Evolutionary conservation across 2,329 filamentous ascomycete genomes (phyloP), one percentile per base, ranked within the genome.

Genomic region (Pseudocercospora eumusae): DNA sequence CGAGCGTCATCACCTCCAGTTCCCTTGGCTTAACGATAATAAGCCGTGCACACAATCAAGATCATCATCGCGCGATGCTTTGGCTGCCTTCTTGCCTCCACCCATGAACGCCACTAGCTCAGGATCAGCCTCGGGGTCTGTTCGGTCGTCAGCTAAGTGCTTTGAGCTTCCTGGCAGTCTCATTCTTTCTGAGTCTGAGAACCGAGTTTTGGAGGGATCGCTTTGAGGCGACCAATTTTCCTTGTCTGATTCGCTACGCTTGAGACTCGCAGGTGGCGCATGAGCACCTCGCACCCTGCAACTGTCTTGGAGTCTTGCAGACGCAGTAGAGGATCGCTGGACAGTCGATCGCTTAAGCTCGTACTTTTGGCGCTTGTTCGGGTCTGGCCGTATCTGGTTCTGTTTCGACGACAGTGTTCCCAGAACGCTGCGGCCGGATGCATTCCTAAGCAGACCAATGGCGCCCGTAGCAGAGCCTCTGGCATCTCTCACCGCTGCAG

Each of bases 21-120:
- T 91, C n/a, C 93, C 93, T 77, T 96, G 91, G 71, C 92, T 96
- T 50, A 98, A 81, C 56, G 91, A 93, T 65, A 97, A 76, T 66
- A 98, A 78, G n/a, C 92, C 92, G 59, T 93, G 91, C 52, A 96
- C 88, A 72, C 92, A 96, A 73, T 96, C 92, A 75, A 96, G 82
- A 73, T 97, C 93, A 62, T 81, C 80, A 20, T 78, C 79, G 10
- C 75, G 77, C 45, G 77, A 78, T 47, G 76, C 69, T 50, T 73
- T 77, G n/a, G 56, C 62, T 63, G 64, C 71, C 60, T 70, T 71
- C 59, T 66, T 64, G 31, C 84, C 83, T 55, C 82, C 82, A 33
- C 82, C 80, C 88, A 95, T 93, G 75, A 93, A 93, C 3, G 81
- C 82, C 65, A 89, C 85, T 47, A 93, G 82, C 56, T 95, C 89